A percentile compares a stretch with the other conserved stretches of the same genome.
These are phyloP conservation scores for Euphrasia confusa DNA, from an alignment of 257 asterid genomes.

Conservation along the genomic window DNA sequence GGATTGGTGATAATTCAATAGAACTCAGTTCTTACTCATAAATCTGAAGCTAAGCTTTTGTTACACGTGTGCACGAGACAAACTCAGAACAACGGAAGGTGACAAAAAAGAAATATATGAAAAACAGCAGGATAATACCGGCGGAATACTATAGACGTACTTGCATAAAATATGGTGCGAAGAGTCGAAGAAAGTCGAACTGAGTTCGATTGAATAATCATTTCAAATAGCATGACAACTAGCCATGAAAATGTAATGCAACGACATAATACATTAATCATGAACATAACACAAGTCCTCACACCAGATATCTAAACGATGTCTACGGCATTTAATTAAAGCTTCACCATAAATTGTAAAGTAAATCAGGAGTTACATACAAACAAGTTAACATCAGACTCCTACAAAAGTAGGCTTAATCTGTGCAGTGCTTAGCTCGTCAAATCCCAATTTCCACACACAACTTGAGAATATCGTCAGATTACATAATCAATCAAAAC, in stretches of 20 bases:
- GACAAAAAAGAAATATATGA: background rate
- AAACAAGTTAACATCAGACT: constrained; percentile 6
- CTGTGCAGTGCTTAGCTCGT: constrained; percentile 5
- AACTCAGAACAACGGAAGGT: constrained; percentile 3
- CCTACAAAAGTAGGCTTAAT: constrained; percentile 3
- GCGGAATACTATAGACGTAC: too few relatives aligned
- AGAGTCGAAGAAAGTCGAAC: constrained; percentile 12
- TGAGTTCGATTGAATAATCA: constrained; percentile 8
- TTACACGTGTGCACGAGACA: constrained; percentile 16
- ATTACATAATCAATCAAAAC: background rate
- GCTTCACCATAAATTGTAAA: constrained; percentile 5
- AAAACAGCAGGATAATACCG: too few relatives aligned
- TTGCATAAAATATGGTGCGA: constrained; percentile 9
- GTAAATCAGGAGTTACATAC: constrained; percentile 21
- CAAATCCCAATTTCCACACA: constrained; percentile 25
- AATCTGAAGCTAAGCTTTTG: background rate
- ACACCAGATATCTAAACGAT: constrained; percentile 21
- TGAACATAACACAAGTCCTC: background rate
- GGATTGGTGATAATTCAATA: too few relatives aligned
- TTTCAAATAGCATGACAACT: constrained; percentile 18
- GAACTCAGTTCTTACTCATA: constrained; percentile 24
- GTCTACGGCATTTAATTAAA: background rate
- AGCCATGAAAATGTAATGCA: constrained; percentile 3
- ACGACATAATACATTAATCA: background rate
- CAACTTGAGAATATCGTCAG: constrained; percentile 11